Evolutionary conservation across 768 basidiomycete genomes (phyloP), one percentile per base, ranked within the genome.

Genomic region (Termitomyces sp.): DNA sequence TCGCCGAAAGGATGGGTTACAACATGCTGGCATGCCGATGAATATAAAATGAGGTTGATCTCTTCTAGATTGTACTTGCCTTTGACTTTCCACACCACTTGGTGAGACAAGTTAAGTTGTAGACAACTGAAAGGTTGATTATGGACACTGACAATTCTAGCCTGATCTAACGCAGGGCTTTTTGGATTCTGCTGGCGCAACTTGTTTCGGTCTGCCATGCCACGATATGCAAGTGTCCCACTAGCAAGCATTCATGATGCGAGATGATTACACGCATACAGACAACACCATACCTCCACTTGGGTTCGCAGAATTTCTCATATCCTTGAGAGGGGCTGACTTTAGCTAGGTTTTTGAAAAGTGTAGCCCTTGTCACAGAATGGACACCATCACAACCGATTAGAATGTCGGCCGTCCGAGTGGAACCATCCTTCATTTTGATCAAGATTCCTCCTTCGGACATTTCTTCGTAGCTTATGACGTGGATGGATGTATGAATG

Each of bases 371-470:
- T 1, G 63, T 61, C 2, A 58, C 45, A 17, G 70, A 71, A 59
- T 69, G 66, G n/a, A 78, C 61, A 1, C 78, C 77, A 58, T 78
- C 77, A 17, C 75, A 74, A 5, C 75, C 78, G 45, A 78, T 53
- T 3, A 79, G 67, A 12, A 79, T 54, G 37, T 79, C 73, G 0
- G 76, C 60, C 1, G 60, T 64, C 16, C 64, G 57, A 0, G 49
- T 68, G 4, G 73, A 65, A 2, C 65, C 67, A 47, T 69, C 68
- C 3, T 57, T 54, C 48, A 75, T 67, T 0, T 49, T 41, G 19
- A 73, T 48, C 5, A 50, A 27, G 21, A 72, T n/a, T 16, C 1
- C 10, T 2, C 62, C 58, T 8, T 53, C 32, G 0, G 52, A 6
- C 9, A 53, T 48, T 14, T 54, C 40, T 17, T 55, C 46, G 31